Conservation (phyloP, 495 filamentous ascomycete genomes). For the Aspergillus mulundensis region DNA sequence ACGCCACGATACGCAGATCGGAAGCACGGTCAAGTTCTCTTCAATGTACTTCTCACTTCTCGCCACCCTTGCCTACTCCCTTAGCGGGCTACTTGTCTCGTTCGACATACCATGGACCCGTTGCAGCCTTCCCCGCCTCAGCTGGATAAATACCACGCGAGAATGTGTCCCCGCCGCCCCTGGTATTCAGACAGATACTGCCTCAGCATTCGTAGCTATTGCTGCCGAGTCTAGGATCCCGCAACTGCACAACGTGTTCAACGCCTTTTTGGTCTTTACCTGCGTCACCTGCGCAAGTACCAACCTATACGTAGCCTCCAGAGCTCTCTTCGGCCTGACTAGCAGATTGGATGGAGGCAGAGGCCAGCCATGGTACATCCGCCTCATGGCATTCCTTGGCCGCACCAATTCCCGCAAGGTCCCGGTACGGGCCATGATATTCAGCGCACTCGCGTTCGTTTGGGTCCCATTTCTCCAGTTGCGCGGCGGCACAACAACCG, state of each 20-base stretch:
- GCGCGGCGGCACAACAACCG: neutral
- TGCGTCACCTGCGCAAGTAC: slow-evolving; percentile 1
- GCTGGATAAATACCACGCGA: neutral
- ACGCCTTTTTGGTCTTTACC: neutral
- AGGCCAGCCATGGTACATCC: neutral
- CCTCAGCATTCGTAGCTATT: slow-evolving; percentile 1
- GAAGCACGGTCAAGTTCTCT: neutral
- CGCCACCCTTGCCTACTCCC: neutral
- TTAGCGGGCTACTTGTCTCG: neutral
- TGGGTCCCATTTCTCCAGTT: slow-evolving; percentile 5
- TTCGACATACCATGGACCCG: neutral
- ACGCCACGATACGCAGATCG: neutral
- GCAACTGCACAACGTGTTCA: neutral
- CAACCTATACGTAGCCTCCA: neutral
- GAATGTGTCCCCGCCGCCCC: neutral
- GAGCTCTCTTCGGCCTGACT: slow-evolving; percentile 1
- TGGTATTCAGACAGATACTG: neutral
- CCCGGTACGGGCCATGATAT: neutral
- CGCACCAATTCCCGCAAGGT: neutral
- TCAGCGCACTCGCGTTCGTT: neutral
- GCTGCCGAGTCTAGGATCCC: neutral
- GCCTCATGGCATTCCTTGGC: neutral
- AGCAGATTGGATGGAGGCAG: neutral
- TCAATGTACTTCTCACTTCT: neutral
- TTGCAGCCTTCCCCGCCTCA: neutral